Evolutionary conservation across 495 filamentous ascomycete genomes (phyloP), one percentile per base, ranked within the genome.

Genomic region (Achaetomiella virescens): DNA sequence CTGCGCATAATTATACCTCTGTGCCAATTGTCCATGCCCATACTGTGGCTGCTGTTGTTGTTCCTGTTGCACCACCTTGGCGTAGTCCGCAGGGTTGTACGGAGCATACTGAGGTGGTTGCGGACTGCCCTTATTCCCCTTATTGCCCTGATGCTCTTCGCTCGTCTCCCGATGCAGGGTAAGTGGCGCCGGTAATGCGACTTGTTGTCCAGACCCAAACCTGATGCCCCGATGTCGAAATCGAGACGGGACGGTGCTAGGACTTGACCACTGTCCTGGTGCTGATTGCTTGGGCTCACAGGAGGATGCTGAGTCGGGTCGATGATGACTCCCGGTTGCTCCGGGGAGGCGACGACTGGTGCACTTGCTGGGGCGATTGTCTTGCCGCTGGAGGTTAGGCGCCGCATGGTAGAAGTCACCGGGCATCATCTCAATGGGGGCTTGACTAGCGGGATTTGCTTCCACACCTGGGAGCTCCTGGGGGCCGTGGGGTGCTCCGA

Each of bases 61-160:
- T 33, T 53, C 42, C 14, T 54, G 50, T 15, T n/a, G 29, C 18
- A 33, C 52, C 15, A 59, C 40, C 50, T 69, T 68, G 10, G 67
- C 71, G 21, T 75, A 77, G 54, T 77, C 72, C 2, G 71, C 69
- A 8, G 75, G 73, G 50, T 76, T 77, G 50, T 77, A 77, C 1
- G 63, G 63, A 3, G 68, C 66, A 15, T 57, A 64, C 12, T 55
- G 66, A n/a, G 62, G 57, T 1, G 58, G 55, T 14, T 58, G 66
- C n/a, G 52, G 50, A 25, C 54, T 53, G 7, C 48, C 62, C 21
- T 62, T 54, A 36, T 63, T 58, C 10, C 56, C 54, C 53, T 60
- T 57, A 15, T 67, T 60, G 17, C 61, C 61, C 27, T 66, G 60
- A 49, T 77, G 59, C 44, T 76, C 74, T 58, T 77, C 73, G 2